Percentiles rank a stretch among this genome's conserved stretches.
phyloP scores from a whole-genome alignment of 2,329 filamentous ascomycete genomes.

The Pyricularia pennisetigena region DNA sequence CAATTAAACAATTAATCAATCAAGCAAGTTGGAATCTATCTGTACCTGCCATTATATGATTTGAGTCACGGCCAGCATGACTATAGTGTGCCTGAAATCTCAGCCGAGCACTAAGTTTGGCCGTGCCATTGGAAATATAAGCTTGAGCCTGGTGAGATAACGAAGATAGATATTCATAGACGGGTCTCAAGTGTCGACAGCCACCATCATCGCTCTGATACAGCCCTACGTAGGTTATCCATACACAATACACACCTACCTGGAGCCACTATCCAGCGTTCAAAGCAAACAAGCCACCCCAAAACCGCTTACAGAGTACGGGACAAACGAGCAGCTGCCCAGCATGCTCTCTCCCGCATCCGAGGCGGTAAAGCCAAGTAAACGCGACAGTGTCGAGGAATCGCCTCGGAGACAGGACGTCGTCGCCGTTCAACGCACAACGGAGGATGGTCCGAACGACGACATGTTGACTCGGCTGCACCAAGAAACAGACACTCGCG shows the following conservation, averaged over 20 bases:
- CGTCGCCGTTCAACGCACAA: neutral
- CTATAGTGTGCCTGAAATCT: too few relatives aligned
- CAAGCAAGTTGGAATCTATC: too few relatives aligned
- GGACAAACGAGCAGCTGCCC: neutral
- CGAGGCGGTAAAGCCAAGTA: neutral
- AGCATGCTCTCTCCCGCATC: neutral
- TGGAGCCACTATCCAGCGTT: neutral
- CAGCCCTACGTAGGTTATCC: neutral
- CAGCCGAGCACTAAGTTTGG: too few relatives aligned
- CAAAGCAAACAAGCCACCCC: too few relatives aligned
- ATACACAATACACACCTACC: neutral
- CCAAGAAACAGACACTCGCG: neutral
- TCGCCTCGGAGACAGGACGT: neutral
- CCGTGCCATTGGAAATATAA: neutral
- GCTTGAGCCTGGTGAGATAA: neutral
- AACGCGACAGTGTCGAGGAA: neutral
- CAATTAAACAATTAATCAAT: too few relatives aligned
- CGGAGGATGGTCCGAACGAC: neutral
- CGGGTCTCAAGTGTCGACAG: neutral
- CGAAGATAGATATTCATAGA: neutral
- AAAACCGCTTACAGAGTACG: neutral
- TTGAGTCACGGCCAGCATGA: too few relatives aligned
- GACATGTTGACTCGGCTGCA: neutral
- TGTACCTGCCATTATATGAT: too few relatives aligned
- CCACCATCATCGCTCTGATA: neutral